A percentile compares a stretch with the other conserved stretches of the same genome.
phyloP scores from a whole-genome alignment of 108 stramenopile genomes.

The Skeletonema grethae region DNA sequence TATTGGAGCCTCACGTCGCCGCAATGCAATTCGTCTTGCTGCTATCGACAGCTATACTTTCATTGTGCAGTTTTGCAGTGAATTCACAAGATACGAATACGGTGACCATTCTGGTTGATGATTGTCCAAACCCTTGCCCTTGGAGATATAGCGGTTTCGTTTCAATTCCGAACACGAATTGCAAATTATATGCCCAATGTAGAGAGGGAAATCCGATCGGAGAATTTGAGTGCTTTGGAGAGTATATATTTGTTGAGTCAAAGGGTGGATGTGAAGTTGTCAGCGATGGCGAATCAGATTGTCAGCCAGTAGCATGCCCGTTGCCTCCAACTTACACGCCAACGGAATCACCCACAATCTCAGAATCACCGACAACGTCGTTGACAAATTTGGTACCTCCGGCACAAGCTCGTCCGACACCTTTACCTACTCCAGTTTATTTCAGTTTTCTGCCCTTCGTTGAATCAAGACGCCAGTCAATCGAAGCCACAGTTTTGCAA shows the following conservation, averaged over 20 bases:
- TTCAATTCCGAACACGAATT: neutral
- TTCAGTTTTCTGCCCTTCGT: constrained; percentile 1
- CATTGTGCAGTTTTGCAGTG: neutral
- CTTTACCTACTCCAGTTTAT: neutral
- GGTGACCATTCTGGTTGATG: neutral
- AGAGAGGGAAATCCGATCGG: neutral
- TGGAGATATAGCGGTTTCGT: neutral
- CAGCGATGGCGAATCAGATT: neutral
- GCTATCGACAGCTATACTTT: neutral
- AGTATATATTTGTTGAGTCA: neutral
- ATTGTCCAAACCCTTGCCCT: constrained; percentile 1
- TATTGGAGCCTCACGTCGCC: no score
- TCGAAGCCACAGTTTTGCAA: constrained; percentile 18
- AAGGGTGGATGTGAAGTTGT: neutral
- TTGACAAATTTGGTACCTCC: neutral
- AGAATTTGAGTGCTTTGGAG: constrained; percentile 7
- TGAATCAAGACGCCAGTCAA: constrained; percentile 8
- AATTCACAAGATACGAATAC: neutral
- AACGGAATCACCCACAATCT: neutral
- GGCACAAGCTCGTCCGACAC: neutral
- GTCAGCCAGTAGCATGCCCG: neutral
- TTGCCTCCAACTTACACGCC: neutral
- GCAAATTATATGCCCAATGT: constrained; percentile 1
- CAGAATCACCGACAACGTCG: neutral
- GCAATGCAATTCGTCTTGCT: no score